phyloP scores from a whole-genome alignment of 345 rosid species.

The Triadica sebifera region DNA sequence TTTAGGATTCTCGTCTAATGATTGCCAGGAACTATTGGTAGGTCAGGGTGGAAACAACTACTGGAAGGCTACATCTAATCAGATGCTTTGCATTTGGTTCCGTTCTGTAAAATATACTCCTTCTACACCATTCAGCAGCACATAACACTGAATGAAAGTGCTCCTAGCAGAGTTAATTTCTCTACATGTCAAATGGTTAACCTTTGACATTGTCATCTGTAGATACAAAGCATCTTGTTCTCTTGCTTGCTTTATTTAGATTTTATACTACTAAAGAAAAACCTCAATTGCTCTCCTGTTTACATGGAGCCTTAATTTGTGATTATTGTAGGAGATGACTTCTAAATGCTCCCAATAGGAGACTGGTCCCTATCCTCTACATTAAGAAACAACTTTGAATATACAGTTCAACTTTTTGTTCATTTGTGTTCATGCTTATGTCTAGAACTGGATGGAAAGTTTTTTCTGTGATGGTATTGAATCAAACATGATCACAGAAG shows the following conservation, averaged over 20 bases:
- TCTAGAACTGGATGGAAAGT: not conserved
- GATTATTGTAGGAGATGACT: not conserved
- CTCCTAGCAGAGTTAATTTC: not conserved
- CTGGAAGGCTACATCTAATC: not conserved
- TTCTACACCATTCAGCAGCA: not conserved
- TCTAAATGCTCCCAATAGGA: too few relatives aligned
- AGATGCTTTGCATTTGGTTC: not conserved
- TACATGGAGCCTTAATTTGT: not conserved
- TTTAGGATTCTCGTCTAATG: not conserved
- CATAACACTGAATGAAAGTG: not conserved
- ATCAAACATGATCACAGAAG: not conserved
- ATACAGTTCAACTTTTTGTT: not conserved
- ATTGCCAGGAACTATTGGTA: not conserved
- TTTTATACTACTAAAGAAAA: not conserved
- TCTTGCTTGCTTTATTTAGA: not conserved
- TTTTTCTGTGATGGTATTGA: not conserved
- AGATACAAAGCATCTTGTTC: not conserved
- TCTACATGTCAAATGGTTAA: not conserved
- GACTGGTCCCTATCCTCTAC: not conserved
- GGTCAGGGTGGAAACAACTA: not conserved
- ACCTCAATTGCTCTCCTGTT: not conserved
- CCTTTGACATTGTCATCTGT: not conserved
- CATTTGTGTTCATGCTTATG: not conserved
- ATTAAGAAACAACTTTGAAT: not conserved
- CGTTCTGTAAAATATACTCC: not conserved